Evolutionary conservation across 495 filamentous ascomycete genomes (phyloP).

Genomic region (Aspergillus kassunensis): DNA sequence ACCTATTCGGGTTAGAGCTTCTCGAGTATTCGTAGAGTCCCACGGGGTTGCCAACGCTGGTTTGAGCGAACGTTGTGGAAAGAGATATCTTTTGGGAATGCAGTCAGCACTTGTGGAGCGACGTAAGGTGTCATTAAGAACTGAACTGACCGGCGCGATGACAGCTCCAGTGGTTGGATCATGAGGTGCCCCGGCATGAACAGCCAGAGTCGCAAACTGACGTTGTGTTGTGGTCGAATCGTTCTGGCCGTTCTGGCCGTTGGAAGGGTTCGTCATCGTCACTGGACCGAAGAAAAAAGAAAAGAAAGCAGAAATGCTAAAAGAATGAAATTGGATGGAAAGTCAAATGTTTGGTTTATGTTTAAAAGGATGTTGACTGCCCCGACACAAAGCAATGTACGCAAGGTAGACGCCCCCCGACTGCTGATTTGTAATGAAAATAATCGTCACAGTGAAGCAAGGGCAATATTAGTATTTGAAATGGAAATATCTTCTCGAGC

Average conservation of each 20-base stretch:
- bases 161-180: slow-evolving; percentile 91
- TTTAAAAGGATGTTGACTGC: no score
- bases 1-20: slow-evolving; percentile 88
- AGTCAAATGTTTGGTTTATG: no score
- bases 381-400: slow-evolving; percentile 6
- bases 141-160: slow-evolving; percentile 67
- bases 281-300: slow-evolving; percentile 1
- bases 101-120: not conserved
- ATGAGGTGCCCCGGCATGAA: slow-evolving; percentile 86
- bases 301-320: not conserved
- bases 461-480: slow-evolving; percentile 3
- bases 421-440: slow-evolving; percentile 14
- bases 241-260: slow-evolving; percentile 24
- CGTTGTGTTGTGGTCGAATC: slow-evolving; percentile 43
- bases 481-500: slow-evolving; percentile 4
- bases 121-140: not conserved
- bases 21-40: slow-evolving; percentile 88
- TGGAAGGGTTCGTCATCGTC: slow-evolving; percentile 22
- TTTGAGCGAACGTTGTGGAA: slow-evolving; percentile 90
- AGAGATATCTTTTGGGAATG: slow-evolving; percentile 69
- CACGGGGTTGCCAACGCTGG: slow-evolving; percentile 75
- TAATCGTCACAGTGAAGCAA: not conserved
- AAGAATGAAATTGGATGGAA: not conserved
- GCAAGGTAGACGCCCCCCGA: not conserved
- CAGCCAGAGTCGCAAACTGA: slow-evolving; percentile 86